These are phyloP conservation scores for Mycosphaerella sp. DNA, from an alignment of 2,329 filamentous ascomycete genomes.

Conservation along the genomic window DNA sequence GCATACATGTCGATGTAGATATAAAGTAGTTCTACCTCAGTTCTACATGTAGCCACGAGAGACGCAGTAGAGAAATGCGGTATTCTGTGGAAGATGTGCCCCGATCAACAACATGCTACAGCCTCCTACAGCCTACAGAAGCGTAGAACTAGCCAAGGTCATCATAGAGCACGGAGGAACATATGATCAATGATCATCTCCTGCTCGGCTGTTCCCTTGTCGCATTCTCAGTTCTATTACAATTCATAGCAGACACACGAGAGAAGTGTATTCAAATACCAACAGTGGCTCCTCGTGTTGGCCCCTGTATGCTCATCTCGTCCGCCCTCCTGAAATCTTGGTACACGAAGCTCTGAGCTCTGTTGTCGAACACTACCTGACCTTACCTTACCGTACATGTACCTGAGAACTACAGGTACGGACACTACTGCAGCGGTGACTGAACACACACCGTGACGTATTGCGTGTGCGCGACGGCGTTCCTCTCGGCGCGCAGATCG, in stretches of 20 bases:
- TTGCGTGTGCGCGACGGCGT: slow-evolving; percentile 1
- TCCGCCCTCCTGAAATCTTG: background rate
- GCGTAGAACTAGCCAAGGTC: no score
- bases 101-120: background rate
- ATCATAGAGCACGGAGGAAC: background rate
- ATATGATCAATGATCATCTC: no score
- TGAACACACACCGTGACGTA: slow-evolving; percentile 5
- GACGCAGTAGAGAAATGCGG: background rate
- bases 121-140: background rate
- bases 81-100: background rate
- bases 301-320: background rate
- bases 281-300: background rate
- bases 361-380: slow-evolving; percentile 4
- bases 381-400: no score
- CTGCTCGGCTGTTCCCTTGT: no score
- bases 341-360: background rate
- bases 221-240: no score
- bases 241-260: no score
- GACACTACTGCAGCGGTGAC: no score
- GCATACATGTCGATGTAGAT: no score
- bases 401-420: no score
- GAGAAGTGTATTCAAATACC: background rate
- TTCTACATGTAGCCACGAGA: background rate
- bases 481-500: slow-evolving; percentile 7
- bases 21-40: no score